Evolutionary conservation across 2,329 filamentous ascomycete species (phyloP), one percentile per base, ranked within the genome.

Genomic region (Colletotrichum melonis): DNA sequence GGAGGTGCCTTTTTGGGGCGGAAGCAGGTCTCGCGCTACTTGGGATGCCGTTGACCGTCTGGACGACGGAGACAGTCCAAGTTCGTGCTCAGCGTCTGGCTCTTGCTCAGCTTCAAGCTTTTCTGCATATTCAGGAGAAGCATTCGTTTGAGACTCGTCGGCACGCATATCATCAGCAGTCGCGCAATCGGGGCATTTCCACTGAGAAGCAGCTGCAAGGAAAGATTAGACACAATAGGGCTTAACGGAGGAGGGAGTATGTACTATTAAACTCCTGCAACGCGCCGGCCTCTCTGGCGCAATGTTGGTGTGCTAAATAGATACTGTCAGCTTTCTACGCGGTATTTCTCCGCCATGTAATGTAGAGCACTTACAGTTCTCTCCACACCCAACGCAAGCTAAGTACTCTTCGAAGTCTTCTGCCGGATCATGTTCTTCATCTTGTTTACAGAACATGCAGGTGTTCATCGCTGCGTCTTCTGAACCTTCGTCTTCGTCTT

Each of bases 241-340:
- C 7, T 46, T 26, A 2, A 14, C 60, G 52, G 80, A 62, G 11
- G 28, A 16, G 35, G 9, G n/a, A 16, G n/a, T 77, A 42, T 88
- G 82, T 88, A 95, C 94, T 89, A 19, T 12, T 69, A 19, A 32
- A n/a, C 4, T 66, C 42, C 11, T 28, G 28, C 5, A 73, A 84
- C 75, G 90, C 90, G 72, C 89, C 89, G 80, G 91, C 90, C 80
- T 93, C 90, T 80, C 93, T 91, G 72, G 95, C 95, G 84, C 96
- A 98, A 88, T 97, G 93, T 82, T 93, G 92, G 86, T 98, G 96
- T 79, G 95, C 96, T 98, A 86, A 80, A n/a, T n/a, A 9, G 8
- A 86, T 79, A 83, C 75, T 71, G 80, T 89, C 78, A 88, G 84
- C 77, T 76, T 58, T 26, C 7, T 30, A 9, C 42, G 42, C 8